Evolutionary conservation across 805 yeast genomes (phyloP).

Genomic region (Torulaspora indica): DNA sequence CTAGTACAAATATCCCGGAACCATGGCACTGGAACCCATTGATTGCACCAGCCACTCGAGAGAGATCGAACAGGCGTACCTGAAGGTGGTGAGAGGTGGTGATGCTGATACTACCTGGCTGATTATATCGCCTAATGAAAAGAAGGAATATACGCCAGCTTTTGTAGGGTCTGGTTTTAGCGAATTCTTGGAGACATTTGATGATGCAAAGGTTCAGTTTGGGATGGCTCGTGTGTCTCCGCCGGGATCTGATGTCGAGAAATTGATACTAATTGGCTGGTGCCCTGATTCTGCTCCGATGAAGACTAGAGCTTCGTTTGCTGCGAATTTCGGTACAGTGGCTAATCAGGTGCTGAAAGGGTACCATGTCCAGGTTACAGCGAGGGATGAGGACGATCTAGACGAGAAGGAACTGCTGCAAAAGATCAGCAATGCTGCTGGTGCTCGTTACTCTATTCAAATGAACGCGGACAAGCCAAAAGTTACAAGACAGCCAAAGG

Average conservation of each 20-base stretch:
- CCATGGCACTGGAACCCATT: constrained; percentile 44
- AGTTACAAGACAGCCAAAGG: constrained; percentile 9
- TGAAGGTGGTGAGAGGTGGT: constrained; percentile 65
- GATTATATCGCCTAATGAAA: constrained; percentile 68
- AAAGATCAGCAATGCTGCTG: constrained; percentile 85
- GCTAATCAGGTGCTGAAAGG: constrained; percentile 61
- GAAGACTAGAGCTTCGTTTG: constrained; percentile 69
- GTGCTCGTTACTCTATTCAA: constrained; percentile 84
- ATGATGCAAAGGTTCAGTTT: constrained; percentile 83
- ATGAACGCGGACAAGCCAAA: constrained; percentile 29
- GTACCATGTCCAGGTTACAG: constrained; percentile 93
- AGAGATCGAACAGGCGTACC: constrained; percentile 70
- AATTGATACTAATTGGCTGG: constrained; percentile 87
- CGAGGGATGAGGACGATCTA: constrained; percentile 89
- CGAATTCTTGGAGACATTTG: constrained; percentile 76
- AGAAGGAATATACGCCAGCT: constrained; percentile 41
- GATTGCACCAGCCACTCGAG: constrained; percentile 64
- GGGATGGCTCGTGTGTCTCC: constrained; percentile 86
- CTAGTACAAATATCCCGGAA: background rate
- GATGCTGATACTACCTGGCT: constrained; percentile 69
- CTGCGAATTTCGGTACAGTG: constrained; percentile 71
- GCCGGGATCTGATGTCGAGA: constrained; percentile 86
- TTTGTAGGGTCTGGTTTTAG: constrained; percentile 57
- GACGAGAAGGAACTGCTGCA: constrained; percentile 69
- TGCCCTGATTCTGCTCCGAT: constrained; percentile 93